Evolutionary conservation across 202 grass and related monocot genomes (phyloP), one percentile per base, ranked within the genome.

Genomic region (Carex sylvatica): DNA sequence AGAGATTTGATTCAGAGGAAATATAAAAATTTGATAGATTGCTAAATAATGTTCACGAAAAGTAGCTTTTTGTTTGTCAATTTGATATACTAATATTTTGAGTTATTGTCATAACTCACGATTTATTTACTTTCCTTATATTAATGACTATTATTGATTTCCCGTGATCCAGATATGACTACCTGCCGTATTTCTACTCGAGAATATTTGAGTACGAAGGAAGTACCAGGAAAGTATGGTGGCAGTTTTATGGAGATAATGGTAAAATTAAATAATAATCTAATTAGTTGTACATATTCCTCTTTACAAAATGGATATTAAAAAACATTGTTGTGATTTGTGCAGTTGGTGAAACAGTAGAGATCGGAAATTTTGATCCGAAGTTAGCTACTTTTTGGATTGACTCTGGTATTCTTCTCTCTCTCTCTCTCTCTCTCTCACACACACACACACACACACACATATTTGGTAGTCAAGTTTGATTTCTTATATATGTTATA

Each of bases 231-330:
- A 98, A 94, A 91, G 20, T 98, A 72, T 98, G 95, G 95, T 98
- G 95, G 95, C 95, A 98, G 74, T 98, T 98, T 90, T 98, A 93
- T 59, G 92, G 95, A n/a, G 95, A 98, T 78, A 98, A 94, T 38
- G 95, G 95, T 98, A 86, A 22, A 69, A 13, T 71, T 84, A 69
- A 33, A 60, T 55, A 42, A 7, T 28, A 35, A 67, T 15, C 10
- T 76, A 65, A 31, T 72, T n/a, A 22, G 12, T 80, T 19, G 54
- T 18, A 65, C 28, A 56, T 78, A 55, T 59, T 89, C 20, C 16
- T 28, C 51, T 83, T 35, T 38, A 31, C 66, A 84, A 47, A 82
- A 61, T 70, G 64, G 72, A 73, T 63, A 68, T 70, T 51, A 54
- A 74, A 30, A 36, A 38, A n/a, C 3, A 83, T 71, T 77, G 1